phyloP scores from a whole-genome alignment of 257 asterid species.

The Rubia yunnanensis region DNA sequence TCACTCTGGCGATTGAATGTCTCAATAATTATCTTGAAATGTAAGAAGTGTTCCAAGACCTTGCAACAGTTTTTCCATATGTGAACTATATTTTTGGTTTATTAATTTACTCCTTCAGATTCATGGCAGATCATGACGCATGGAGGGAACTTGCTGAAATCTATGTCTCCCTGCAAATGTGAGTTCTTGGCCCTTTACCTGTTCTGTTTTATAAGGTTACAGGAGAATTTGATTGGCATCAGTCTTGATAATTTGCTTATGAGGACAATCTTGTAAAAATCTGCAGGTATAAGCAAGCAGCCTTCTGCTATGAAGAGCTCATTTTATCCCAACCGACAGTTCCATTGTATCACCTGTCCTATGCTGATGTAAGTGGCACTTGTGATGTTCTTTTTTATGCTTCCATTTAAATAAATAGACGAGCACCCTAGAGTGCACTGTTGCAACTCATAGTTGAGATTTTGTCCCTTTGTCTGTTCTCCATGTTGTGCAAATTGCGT shows the following conservation, averaged over 20 bases:
- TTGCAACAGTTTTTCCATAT: slow-evolving; percentile 11
- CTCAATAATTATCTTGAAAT: no score
- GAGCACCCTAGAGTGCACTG: not conserved
- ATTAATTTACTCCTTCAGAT: slow-evolving; percentile 45
- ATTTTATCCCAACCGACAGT: slow-evolving; percentile 79
- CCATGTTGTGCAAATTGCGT: not conserved
- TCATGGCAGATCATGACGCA: slow-evolving; percentile 98
- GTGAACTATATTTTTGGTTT: slow-evolving; percentile 6
- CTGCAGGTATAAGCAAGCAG: slow-evolving; percentile 90
- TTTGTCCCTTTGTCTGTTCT: not conserved
- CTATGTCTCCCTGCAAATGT: slow-evolving; percentile 87
- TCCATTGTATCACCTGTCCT: slow-evolving; percentile 81
- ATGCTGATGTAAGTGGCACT: slow-evolving; percentile 81
- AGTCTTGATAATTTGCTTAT: not conserved
- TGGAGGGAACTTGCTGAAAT: slow-evolving; percentile 99
- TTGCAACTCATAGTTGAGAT: not conserved
- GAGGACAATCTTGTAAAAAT: slow-evolving; percentile 6
- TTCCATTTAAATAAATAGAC: not conserved
- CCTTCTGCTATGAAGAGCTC: slow-evolving; percentile 96
- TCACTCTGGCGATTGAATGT: no score
- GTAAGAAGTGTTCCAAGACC: slow-evolving; percentile 36
- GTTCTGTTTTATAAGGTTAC: not conserved
- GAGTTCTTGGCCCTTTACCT: slow-evolving; percentile 15
- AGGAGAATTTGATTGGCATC: not conserved
- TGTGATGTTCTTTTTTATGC: not conserved